Conservation (phyloP, 2,329 filamentous ascomycete species). For the Alternaria atra region DNA sequence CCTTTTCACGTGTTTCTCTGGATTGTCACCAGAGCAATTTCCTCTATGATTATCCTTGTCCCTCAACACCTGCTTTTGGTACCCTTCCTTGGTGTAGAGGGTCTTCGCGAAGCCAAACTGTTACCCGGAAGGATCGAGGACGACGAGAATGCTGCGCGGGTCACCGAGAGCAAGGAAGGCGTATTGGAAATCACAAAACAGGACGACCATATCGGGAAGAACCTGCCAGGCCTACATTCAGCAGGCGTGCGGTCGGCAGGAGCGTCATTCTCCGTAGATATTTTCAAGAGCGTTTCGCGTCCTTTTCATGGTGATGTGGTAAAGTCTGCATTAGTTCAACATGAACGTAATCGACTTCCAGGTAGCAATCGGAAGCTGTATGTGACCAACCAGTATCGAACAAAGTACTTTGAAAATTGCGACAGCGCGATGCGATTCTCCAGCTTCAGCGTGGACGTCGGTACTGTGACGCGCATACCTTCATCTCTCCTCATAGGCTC, state of each 20-base stretch:
- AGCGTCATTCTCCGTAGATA: background rate
- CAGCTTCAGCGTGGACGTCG: background rate
- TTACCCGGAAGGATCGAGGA: background rate
- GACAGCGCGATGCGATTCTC: background rate
- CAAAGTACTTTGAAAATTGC: background rate
- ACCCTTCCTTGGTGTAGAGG: background rate
- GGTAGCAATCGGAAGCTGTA: background rate
- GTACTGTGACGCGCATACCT: background rate
- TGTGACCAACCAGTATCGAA: background rate
- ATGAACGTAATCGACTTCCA: background rate
- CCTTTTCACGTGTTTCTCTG: background rate
- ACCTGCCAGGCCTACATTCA: background rate
- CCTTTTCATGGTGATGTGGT: background rate
- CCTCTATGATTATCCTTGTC: background rate
- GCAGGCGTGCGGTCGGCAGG: background rate
- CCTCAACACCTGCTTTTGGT: background rate
- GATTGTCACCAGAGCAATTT: too few species aligned
- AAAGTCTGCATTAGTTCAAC: background rate
- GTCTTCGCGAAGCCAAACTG: background rate
- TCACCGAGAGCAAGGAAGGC: background rate
- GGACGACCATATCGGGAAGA: background rate
- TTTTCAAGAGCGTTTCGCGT: too few species aligned
- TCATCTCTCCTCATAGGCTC: background rate
- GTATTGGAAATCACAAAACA: background rate
- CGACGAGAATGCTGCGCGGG: background rate